Base-by-base conservation (phyloP, 805 yeast genomes). In the Ogataea populi-albae region DNA sequence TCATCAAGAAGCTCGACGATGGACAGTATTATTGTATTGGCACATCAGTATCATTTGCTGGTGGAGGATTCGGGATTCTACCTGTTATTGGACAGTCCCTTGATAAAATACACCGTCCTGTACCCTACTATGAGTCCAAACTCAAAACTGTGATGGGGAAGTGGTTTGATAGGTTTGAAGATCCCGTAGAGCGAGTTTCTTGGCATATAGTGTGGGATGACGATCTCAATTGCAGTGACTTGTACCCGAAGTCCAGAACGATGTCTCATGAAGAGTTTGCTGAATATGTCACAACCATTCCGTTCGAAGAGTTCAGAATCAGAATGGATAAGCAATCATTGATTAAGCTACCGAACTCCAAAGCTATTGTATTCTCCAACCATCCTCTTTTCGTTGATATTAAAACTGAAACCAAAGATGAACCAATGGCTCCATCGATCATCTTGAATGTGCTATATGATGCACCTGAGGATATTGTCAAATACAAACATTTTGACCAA, bases 121-220 rank as follows among this genome's bases (percentile, higher is more conserved):
- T 72, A 20, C 77, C 77, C 1, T 71, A 69, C 49, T 72, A 71
- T 43, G 59, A 69, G 38, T 66, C 62, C 18, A 71, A 71, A 43
- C 55, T 72, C 47, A 61, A 69, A 46, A 61, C 45, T 33, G 69
- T 75, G 4, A 72, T 72, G 77, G 71, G 69, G 36, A 61, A 69
- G 47, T 72, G 76, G 76, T 70, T 72, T 52, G 60, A 45, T 14
- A 63, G 61, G 31, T 62, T 66, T n/a, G 49, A 44, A 22, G 63
- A 61, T 11, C 71, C 75, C 0, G 75, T 69, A 20, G 77, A 72
- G 47, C 52, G 77, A 36, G 69, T 71, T 5, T 60, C 73, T 15
- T 71, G 75, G 75, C 71, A 71, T 46, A 60, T 71, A 34, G 62
- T 70, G 1, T 71, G 76, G 76, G 77, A 72, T 49, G 66, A 66